phyloP scores from a whole-genome alignment of 148 eudicot genomes.

The Bassia scoparia region DNA sequence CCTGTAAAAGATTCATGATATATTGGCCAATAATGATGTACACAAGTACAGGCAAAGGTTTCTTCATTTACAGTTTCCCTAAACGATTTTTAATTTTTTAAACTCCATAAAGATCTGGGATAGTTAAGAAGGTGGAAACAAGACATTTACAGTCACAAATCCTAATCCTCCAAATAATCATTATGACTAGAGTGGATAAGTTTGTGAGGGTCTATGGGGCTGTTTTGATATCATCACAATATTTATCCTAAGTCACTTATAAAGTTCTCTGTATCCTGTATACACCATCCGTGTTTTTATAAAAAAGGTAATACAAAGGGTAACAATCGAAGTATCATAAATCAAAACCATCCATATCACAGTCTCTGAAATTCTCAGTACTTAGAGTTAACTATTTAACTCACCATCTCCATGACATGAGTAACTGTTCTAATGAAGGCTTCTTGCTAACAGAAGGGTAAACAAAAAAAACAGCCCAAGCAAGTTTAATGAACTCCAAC shows the following conservation, averaged over 20 bases:
- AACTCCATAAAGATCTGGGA: too few relatives aligned
- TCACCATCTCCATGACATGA: conserved; percentile 3
- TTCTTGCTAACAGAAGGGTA: background rate
- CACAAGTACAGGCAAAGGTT: too few relatives aligned
- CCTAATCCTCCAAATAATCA: too few relatives aligned
- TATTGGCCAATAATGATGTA: too few relatives aligned
- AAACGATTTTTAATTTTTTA: too few relatives aligned
- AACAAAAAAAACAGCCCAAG: background rate
- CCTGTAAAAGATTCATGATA: too few relatives aligned
- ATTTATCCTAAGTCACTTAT: background rate
- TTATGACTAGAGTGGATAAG: too few relatives aligned
- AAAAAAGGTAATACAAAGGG: background rate
- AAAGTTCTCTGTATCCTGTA: background rate
- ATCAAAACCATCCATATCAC: background rate
- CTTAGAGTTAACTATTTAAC: background rate
- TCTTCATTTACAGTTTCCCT: too few relatives aligned
- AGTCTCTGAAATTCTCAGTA: background rate
- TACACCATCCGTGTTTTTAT: background rate
- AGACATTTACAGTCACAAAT: too few relatives aligned
- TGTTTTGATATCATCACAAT: too few relatives aligned
- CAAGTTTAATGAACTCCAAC: background rate
- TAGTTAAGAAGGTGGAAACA: too few relatives aligned
- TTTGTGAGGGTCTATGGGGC: too few relatives aligned
- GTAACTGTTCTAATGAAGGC: background rate
- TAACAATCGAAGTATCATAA: background rate